Evolutionary conservation across 2,329 filamentous ascomycete genomes (phyloP).

Genomic region (Venturiaceae sp.): DNA sequence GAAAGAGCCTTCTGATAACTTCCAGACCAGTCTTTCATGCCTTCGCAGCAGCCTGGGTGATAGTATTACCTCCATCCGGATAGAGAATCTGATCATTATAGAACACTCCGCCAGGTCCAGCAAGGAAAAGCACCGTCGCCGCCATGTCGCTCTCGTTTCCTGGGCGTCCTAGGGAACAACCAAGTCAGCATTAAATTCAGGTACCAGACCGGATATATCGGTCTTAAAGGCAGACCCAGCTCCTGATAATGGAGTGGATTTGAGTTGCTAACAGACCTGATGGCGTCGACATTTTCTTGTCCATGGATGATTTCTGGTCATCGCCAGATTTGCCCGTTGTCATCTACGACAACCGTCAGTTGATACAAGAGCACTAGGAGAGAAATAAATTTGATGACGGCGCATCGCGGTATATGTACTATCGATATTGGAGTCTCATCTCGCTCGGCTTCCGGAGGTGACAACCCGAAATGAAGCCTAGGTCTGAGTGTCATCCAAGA

Average conservation of each 20-base stretch:
- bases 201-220: constrained; percentile 4
- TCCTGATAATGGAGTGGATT: not conserved
- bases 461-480: not conserved
- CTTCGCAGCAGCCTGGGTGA: constrained; percentile 12
- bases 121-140: constrained; percentile 40
- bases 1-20: too few relatives aligned
- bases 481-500: not conserved
- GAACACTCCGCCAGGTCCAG: constrained; percentile 40
- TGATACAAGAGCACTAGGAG: not conserved
- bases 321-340: constrained; percentile 35
- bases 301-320: constrained; percentile 36
- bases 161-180: constrained; percentile 15
- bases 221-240: not conserved
- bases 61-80: constrained; percentile 27
- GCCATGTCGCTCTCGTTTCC: constrained; percentile 42
- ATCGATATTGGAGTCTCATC: too few relatives aligned
- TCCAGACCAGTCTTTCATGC: not conserved
- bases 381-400: not conserved
- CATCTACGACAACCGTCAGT: constrained; percentile 24
- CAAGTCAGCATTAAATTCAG: not conserved
- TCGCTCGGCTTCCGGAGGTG: not conserved
- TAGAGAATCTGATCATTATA: constrained; percentile 45
- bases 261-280: constrained; percentile 4
- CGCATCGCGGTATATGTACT: too few relatives aligned
- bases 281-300: constrained; percentile 33